A percentile compares a stretch with the other conserved stretches of the same genome.
Conservation (phyloP, 805 yeast species). For the Candida odintsovae region DNA sequence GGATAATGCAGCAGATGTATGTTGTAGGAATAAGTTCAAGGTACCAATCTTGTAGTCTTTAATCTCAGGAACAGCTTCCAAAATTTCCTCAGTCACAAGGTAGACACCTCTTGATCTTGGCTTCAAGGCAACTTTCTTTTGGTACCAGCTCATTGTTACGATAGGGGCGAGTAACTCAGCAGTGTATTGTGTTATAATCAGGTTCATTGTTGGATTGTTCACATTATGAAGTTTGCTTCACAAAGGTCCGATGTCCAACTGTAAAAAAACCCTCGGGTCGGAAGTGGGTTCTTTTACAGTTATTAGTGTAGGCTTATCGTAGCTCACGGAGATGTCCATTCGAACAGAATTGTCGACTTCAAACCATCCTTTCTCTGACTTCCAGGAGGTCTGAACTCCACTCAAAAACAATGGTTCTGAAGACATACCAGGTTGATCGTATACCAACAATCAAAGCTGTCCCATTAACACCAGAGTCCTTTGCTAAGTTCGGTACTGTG, state of each 20-base stretch:
- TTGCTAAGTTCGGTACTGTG: conserved; percentile 67
- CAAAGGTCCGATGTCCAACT: not conserved
- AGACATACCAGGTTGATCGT: conserved; percentile 29
- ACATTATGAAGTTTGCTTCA: not conserved
- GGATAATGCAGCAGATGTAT: conserved; percentile 74
- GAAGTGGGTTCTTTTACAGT: not conserved
- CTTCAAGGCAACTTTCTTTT: conserved; percentile 45
- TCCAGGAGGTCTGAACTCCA: not conserved
- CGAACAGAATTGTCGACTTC: not conserved
- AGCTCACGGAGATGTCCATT: not conserved
- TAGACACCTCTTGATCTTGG: conserved; percentile 65
- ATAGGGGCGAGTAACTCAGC: not conserved
- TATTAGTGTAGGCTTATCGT: not conserved
- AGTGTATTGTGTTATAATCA: not conserved
- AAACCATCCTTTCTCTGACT: not conserved
- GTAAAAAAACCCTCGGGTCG: not conserved
- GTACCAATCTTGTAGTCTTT: conserved; percentile 55
- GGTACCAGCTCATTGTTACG: conserved; percentile 46
- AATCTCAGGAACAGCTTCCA: conserved; percentile 51
- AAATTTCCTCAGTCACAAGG: conserved; percentile 63
- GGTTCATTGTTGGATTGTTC: no score
- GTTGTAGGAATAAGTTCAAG: conserved; percentile 64
- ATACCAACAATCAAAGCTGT: conserved; percentile 31
- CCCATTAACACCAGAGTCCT: conserved; percentile 59
- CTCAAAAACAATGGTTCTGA: conserved; percentile 21